Evolutionary conservation across 257 asterid genomes (phyloP).

Genomic region (Solanum chilense): DNA sequence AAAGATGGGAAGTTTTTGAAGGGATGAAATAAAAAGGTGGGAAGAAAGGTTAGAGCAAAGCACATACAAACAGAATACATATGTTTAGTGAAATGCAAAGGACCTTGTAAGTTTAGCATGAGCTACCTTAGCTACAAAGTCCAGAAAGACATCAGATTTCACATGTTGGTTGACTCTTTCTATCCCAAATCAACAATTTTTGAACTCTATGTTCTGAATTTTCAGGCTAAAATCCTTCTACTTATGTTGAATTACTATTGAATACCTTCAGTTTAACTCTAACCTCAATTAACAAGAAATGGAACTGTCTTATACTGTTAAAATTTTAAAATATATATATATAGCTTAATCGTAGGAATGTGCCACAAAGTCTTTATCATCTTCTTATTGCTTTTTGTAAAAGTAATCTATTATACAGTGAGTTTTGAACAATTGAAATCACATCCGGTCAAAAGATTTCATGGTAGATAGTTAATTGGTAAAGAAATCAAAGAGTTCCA

Average conservation of each 20-base stretch:
- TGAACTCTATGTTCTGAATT: background rate
- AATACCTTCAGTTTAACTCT: background rate
- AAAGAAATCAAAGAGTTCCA: conserved; percentile 2
- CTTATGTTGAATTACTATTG: background rate
- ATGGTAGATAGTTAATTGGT: background rate
- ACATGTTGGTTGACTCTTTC: background rate
- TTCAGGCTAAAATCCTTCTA: background rate
- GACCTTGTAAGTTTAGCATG: background rate
- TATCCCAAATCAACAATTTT: background rate
- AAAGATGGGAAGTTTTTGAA: background rate
- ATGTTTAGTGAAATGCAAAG: background rate
- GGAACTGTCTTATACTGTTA: background rate
- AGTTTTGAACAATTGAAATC: background rate
- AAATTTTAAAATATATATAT: background rate
- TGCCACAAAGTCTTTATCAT: background rate
- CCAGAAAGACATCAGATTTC: background rate
- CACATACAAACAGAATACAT: background rate
- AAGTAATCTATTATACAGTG: background rate
- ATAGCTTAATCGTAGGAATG: background rate
- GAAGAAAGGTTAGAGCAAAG: background rate
- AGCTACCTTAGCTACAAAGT: background rate
- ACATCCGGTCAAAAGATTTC: background rate
- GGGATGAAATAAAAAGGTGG: background rate
- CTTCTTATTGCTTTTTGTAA: background rate
- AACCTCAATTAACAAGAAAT: background rate